Conservation (phyloP, 2,329 filamentous ascomycete species). For the Stagonosporopsis rhizophila region DNA sequence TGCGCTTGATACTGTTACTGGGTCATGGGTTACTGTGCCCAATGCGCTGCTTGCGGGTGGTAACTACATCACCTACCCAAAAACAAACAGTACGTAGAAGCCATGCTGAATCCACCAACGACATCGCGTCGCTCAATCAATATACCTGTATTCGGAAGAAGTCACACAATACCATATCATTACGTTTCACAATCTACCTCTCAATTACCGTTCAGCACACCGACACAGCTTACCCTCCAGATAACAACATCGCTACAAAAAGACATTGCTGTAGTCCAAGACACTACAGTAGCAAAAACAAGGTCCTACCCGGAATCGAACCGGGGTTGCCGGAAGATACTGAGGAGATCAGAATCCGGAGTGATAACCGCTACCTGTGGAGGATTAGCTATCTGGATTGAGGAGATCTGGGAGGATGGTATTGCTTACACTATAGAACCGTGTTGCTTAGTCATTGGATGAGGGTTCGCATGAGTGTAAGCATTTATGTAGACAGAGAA, state of each 20-base stretch:
- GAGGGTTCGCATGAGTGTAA: not conserved
- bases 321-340: constrained; percentile 16
- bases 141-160: no score
- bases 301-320: constrained; percentile 17
- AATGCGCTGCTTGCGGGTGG: constrained; percentile 12
- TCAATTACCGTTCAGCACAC: not conserved
- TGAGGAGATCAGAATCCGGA: constrained; percentile 12
- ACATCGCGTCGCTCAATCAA: no score
- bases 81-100: constrained; percentile 3
- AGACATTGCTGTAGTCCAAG: not conserved
- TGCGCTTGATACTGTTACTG: constrained; percentile 12
- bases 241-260: not conserved
- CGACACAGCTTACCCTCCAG: not conserved
- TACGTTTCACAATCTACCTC: no score
- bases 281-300: not conserved
- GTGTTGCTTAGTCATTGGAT: constrained; percentile 12
- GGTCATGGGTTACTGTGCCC: constrained; percentile 8
- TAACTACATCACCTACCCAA: constrained; percentile 16
- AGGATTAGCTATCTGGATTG: constrained; percentile 5
- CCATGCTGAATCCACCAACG: no score
- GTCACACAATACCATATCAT: no score
- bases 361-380: constrained; percentile 14
- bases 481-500: not conserved
- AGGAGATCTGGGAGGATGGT: not conserved
- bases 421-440: constrained; percentile 12